Conservation (phyloP, 768 basidiomycete genomes). For the Serendipita indica region DNA sequence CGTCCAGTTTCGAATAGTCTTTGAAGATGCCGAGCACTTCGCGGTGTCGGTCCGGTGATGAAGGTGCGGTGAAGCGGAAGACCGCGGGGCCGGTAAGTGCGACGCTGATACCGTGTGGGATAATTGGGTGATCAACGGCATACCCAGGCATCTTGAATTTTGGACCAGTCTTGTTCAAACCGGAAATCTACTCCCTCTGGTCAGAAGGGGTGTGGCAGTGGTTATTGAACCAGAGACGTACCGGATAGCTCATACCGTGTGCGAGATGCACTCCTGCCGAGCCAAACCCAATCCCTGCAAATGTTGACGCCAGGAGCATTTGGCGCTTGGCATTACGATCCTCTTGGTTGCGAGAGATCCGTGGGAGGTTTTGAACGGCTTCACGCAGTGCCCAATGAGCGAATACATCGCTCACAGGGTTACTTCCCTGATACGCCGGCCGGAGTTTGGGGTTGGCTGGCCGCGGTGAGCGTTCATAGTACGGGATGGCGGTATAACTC, state of each 20-base stretch:
- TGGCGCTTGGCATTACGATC: slow-evolving; percentile 75
- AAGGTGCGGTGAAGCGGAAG: slow-evolving; percentile 91
- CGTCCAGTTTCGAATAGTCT: slow-evolving; percentile 44
- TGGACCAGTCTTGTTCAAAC: slow-evolving; percentile 86
- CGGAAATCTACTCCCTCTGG: slow-evolving; percentile 57
- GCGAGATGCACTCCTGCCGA: slow-evolving; percentile 87
- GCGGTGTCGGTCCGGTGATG: slow-evolving; percentile 80
- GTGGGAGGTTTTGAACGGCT: slow-evolving; percentile 77
- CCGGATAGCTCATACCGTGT: slow-evolving; percentile 81
- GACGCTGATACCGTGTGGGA: slow-evolving; percentile 85
- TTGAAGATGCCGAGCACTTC: slow-evolving; percentile 78
- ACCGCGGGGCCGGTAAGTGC: slow-evolving; percentile 87
- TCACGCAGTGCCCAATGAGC: slow-evolving; percentile 76
- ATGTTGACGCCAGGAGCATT: slow-evolving; percentile 92
- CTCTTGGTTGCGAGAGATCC: slow-evolving; percentile 60
- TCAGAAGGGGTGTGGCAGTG: slow-evolving; percentile 10
- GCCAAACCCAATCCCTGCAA: slow-evolving; percentile 91
- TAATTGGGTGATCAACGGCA: slow-evolving; percentile 68
- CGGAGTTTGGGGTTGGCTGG: slow-evolving; percentile 80
- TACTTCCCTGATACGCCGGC: slow-evolving; percentile 88
- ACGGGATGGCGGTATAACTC: slow-evolving; percentile 90
- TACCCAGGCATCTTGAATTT: slow-evolving; percentile 89
- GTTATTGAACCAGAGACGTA: slow-evolving; percentile 24
- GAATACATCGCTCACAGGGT: slow-evolving; percentile 92
- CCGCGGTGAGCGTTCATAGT: slow-evolving; percentile 77